Evolutionary conservation across 352 stramenopile species (phyloP), one percentile per base, ranked within the genome.

Genomic region (Achlya hypogyna): DNA sequence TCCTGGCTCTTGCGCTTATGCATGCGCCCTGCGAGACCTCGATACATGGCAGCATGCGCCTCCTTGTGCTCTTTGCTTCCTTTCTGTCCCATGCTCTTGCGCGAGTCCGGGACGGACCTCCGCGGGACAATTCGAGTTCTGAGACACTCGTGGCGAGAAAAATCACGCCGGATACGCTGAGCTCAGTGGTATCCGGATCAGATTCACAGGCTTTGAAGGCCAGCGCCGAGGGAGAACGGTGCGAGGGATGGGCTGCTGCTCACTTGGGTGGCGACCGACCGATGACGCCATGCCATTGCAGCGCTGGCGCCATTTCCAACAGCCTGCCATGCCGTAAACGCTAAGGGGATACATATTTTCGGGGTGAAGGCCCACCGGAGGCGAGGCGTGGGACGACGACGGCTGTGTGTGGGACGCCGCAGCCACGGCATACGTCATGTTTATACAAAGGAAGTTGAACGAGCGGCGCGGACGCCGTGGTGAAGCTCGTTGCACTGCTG

Each of bases 31-130:
- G 38, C 38, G 38, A 45, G 38, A 45, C 38, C 38, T 45, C 6
- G 38, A 18, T 45, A 45, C 38, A 45, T 45, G 38, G 38, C 14
- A 10, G 38, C 38, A 45, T 45, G 38, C 38, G 54, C 32, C 29
- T 23, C 34, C n/a, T 64, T 45, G 1, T 64, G n/a, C 38, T 64
- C 54, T 28, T 64, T 64, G 38, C 54, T 64, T 0, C 5, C 32
- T n/a, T 64, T 51, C 54, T 64, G 54, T 25, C 54, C 54, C 54
- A 64, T 64, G 45, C 45, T 10, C 14, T n/a, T 45, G 38, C 38
- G 38, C 38, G n/a, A 45, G 38, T 45, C 38, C n/a, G 38, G 38
- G 12, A 18, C 38, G 38, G 38, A 45, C 38, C 38, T 10, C 38
- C n/a, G n/a, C n/a, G n/a, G 38, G 38, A 45, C 38, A 45, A 45